A percentile compares a stretch with the other conserved stretches of the same genome.
Evolutionary conservation across 495 filamentous ascomycete genomes (phyloP).

Genomic region (Aspergillus incahuasiensis): DNA sequence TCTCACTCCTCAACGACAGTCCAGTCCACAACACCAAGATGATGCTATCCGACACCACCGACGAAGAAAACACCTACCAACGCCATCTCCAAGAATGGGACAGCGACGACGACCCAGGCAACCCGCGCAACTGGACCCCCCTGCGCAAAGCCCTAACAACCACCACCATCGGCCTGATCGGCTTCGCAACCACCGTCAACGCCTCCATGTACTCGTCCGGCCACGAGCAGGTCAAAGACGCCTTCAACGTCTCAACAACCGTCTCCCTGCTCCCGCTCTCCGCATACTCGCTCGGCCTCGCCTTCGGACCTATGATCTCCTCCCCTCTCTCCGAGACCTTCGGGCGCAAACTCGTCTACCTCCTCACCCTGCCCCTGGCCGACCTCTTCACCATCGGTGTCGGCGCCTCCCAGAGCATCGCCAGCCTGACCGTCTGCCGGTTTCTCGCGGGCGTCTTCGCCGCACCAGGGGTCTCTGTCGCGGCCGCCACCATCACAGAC

Average conservation of each 20-base stretch:
- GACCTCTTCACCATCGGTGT: conserved; percentile 62
- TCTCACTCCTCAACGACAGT: not conserved
- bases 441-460: conserved; percentile 56
- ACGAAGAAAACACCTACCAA: not conserved
- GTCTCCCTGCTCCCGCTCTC: conserved; percentile 52
- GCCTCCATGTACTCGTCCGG: conserved; percentile 50
- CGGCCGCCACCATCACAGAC: conserved; percentile 23
- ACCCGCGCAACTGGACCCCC: conserved; percentile 12
- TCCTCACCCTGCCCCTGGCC: conserved; percentile 48
- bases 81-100: conserved; percentile 3
- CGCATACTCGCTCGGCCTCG: conserved; percentile 53
- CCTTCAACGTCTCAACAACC: conserved; percentile 46
- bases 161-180: conserved; percentile 1
- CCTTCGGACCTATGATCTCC: conserved; percentile 54
- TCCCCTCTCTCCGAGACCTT: conserved; percentile 56
- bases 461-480: conserved; percentile 17
- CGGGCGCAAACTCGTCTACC: conserved; percentile 52
- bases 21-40: not conserved
- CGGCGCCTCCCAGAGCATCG: conserved; percentile 53
- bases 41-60: not conserved
- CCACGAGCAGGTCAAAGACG: conserved; percentile 32
- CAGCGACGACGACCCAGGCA: conserved; percentile 9
- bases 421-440: conserved; percentile 50
- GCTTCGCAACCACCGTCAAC: conserved; percentile 32
- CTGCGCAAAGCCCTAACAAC: conserved; percentile 1